These are phyloP conservation scores for Neospora caninum DNA, from an alignment of 169 alveolate genomes.

Conservation along the genomic window DNA sequence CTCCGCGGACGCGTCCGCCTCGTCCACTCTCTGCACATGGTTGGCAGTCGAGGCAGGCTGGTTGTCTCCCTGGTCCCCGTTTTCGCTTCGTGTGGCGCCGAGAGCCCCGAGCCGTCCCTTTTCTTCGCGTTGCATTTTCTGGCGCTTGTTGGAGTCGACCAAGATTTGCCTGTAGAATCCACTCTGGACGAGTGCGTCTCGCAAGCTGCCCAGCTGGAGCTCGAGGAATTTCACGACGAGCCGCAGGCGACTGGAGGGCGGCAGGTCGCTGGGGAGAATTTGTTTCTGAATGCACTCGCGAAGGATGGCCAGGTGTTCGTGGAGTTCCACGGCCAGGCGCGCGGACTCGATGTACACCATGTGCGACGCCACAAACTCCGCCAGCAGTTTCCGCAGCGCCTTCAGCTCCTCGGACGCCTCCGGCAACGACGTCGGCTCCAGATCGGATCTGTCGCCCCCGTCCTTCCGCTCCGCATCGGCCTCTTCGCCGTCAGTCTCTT, in stretches of 20 bases:
- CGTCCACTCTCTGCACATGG: too few relatives aligned
- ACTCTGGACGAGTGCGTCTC: slow-evolving; percentile 3
- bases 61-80: too few relatives aligned
- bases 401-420: background rate
- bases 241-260: background rate
- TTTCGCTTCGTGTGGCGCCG: background rate
- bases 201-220: slow-evolving; percentile 6
- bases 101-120: background rate
- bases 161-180: slow-evolving; percentile 14
- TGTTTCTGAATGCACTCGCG: slow-evolving; percentile 34
- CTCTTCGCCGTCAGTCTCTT: slow-evolving; percentile 1
- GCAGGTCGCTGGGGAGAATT: background rate
- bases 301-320: slow-evolving; percentile 16
- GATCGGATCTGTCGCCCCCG: background rate
- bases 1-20: too few relatives aligned
- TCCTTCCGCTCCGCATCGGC: background rate
- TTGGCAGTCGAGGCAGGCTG: too few relatives aligned
- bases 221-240: background rate
- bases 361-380: background rate
- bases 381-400: background rate
- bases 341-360: slow-evolving; percentile 17
- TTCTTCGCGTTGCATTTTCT: background rate
- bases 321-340: background rate
- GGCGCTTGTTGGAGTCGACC: background rate
- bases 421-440: background rate